A percentile compares a stretch with the other conserved stretches of the same genome.
phyloP scores from a whole-genome alignment of 2,329 filamentous ascomycete species.

The Atkinsonella hypoxylon region DNA sequence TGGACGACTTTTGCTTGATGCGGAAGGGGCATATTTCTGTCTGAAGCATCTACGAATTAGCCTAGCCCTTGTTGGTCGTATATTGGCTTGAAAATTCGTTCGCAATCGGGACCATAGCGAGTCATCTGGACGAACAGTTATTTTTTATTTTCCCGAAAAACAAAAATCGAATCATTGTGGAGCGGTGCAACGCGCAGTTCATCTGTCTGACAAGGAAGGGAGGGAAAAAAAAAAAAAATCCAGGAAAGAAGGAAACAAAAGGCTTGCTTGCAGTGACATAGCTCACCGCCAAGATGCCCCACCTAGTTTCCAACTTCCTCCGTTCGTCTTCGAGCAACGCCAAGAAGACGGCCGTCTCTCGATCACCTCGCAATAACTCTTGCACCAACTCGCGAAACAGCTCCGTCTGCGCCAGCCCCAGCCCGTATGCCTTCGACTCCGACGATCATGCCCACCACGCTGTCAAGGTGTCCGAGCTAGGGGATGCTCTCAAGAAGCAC shows the following conservation, averaged over 20 bases:
- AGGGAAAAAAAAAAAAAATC: no score
- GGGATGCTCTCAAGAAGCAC: constrained; percentile 28
- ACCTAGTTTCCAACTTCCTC: constrained; percentile 45
- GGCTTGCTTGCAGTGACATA: not conserved
- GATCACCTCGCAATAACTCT: constrained; percentile 20
- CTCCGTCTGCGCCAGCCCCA: constrained; percentile 19
- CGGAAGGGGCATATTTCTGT: not conserved
- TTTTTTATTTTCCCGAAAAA: no score
- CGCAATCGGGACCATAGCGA: no score
- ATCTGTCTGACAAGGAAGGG: no score
- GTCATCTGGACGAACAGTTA: no score
- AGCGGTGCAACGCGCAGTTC: no score
- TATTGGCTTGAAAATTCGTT: no score
- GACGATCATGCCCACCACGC: constrained; percentile 17
- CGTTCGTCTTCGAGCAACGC: constrained; percentile 44
- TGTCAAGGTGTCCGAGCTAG: constrained; percentile 27
- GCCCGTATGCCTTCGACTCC: constrained; percentile 23
- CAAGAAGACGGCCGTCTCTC: constrained; percentile 25
- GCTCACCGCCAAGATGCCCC: constrained; percentile 34
- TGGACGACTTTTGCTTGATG: not conserved
- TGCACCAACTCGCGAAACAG: constrained; percentile 15
- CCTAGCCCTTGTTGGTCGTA: no score
- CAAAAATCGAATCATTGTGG: no score
- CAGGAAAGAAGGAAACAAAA: no score
- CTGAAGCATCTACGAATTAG: not conserved